phyloP scores from a whole-genome alignment of 2,329 filamentous ascomycete species.

The Mycocentrospora acerina region DNA sequence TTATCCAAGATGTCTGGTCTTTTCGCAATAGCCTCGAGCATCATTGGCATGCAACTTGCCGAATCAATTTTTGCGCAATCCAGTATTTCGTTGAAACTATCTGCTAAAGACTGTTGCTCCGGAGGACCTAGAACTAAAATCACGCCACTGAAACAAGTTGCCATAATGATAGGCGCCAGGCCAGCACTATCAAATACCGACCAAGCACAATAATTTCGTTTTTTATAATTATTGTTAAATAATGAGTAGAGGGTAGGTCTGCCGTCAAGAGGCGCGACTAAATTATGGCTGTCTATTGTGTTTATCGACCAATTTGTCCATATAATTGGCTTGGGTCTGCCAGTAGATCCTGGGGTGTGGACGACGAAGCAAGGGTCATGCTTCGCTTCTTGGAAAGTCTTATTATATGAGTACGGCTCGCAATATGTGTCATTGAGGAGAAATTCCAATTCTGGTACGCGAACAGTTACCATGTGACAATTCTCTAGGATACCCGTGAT shows the following conservation, averaged over 20 bases:
- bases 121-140: slow-evolving; percentile 24
- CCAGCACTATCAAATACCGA: slow-evolving; percentile 24
- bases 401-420: slow-evolving; percentile 22
- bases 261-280: slow-evolving; percentile 18
- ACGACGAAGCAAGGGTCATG: slow-evolving; percentile 35
- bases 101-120: slow-evolving; percentile 9
- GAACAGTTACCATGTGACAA: slow-evolving; percentile 25
- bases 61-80: slow-evolving; percentile 20
- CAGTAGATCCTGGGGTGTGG: slow-evolving; percentile 43
- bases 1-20: slow-evolving; percentile 19
- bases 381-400: slow-evolving; percentile 33
- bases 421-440: slow-evolving; percentile 18
- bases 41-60: slow-evolving; percentile 16
- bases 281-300: slow-evolving; percentile 20
- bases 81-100: slow-evolving; percentile 18
- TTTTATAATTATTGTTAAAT: slow-evolving; percentile 10
- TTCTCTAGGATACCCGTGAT: slow-evolving; percentile 23
- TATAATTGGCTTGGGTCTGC: slow-evolving; percentile 41
- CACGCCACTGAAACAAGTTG: slow-evolving; percentile 16
- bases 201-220: slow-evolving; percentile 18
- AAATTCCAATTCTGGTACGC: slow-evolving; percentile 27
- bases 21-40: slow-evolving; percentile 22
- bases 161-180: slow-evolving; percentile 14
- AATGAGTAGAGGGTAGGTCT: slow-evolving; percentile 21
- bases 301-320: slow-evolving; percentile 27